Evolutionary conservation across 352 stramenopile species (phyloP), one percentile per base, ranked within the genome.

Genomic region (Phytopythium boreale): DNA sequence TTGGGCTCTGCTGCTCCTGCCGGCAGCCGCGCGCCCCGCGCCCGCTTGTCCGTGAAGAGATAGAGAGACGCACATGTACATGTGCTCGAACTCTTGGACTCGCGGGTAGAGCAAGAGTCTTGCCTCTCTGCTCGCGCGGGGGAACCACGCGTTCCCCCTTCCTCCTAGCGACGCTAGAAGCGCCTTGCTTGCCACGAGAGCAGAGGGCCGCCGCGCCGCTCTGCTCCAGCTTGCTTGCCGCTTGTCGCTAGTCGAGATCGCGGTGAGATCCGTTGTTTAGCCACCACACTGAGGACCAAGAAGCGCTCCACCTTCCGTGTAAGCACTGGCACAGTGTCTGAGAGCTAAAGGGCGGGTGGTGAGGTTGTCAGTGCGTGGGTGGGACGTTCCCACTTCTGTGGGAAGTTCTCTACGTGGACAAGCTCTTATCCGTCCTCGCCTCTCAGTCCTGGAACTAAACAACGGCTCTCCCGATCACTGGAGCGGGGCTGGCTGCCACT

Each of bases 101-200:
- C 2, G 49, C 26, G 14, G 47, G 47, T 34, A 53, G 47, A 53
- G 47, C 22, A 4, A 17, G 10, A 9, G 46, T 6, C 1, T 2
- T 15, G 6, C n/a, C 8, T 31, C n/a, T 31, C n/a, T 1, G n/a
- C 46, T 52, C 46, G 46, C 11, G 46, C 46, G 46, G 46, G 46
- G 26, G n/a, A n/a, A 11, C 26, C 4, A 39, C 26, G 31, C 36
- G 26, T 14, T 41, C n/a, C 59, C 43, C 58, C 31, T 43, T n/a
- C 72, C 78, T 85, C 72, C 75, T 85, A 77, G 78, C 81, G 76
- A 79, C 72, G 50, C 47, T 70, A 79, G 47, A 75, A 90, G 85
- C 69, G 39, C 84, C 84, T 93, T 93, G 85, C 70, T 63, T 95
- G 87, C 87, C 87, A 95, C 69, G 87, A 95, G 85, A 92, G 74